These are phyloP conservation scores for Gastrodia elata DNA, from an alignment of 106 monocot genomes.

Conservation along the genomic window DNA sequence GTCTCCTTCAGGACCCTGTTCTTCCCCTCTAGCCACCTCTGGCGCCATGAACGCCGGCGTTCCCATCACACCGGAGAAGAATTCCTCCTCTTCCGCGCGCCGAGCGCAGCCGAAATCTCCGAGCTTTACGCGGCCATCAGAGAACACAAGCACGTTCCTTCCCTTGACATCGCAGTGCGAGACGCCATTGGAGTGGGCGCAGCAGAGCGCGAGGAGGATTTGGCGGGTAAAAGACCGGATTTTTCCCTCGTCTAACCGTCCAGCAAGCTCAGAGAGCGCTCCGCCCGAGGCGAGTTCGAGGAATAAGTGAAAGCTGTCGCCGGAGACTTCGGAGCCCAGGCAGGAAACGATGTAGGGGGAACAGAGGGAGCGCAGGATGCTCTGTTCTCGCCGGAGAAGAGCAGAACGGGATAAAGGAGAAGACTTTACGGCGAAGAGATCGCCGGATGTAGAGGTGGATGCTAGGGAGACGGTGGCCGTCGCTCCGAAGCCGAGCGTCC, in stretches of 20 bases:
- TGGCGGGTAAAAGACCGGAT: slow-evolving; percentile 23
- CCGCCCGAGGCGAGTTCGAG: slow-evolving; percentile 48
- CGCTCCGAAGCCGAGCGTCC: slow-evolving; percentile 39
- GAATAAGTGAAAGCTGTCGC: slow-evolving; percentile 26
- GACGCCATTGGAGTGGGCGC: slow-evolving; percentile 33
- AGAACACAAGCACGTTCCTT: slow-evolving; percentile 29
- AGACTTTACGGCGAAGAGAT: slow-evolving; percentile 72
- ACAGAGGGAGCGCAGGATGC: slow-evolving; percentile 23
- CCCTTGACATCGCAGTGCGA: slow-evolving; percentile 61
- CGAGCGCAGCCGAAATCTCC: slow-evolving; percentile 23
- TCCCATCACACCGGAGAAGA: slow-evolving; percentile 19
- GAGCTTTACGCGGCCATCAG: slow-evolving; percentile 12
- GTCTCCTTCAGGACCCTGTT: slow-evolving; percentile 43
- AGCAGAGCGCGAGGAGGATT: slow-evolving; percentile 25
- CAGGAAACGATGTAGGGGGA: slow-evolving; percentile 46
- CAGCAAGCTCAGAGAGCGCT: slow-evolving; percentile 20
- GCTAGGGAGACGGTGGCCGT: slow-evolving; percentile 66
- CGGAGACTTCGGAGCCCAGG: slow-evolving; percentile 25
- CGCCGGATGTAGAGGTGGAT: slow-evolving; percentile 12
- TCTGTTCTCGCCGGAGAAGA: slow-evolving; percentile 36
- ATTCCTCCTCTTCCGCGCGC: not conserved
- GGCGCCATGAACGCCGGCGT: slow-evolving; percentile 73
- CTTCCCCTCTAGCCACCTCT: slow-evolving; percentile 58
- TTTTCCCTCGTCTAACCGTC: slow-evolving; percentile 14
- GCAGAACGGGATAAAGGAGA: slow-evolving; percentile 3